Evolutionary conservation across 768 basidiomycete genomes (phyloP).

Genomic region (Tricholoma sp.): DNA sequence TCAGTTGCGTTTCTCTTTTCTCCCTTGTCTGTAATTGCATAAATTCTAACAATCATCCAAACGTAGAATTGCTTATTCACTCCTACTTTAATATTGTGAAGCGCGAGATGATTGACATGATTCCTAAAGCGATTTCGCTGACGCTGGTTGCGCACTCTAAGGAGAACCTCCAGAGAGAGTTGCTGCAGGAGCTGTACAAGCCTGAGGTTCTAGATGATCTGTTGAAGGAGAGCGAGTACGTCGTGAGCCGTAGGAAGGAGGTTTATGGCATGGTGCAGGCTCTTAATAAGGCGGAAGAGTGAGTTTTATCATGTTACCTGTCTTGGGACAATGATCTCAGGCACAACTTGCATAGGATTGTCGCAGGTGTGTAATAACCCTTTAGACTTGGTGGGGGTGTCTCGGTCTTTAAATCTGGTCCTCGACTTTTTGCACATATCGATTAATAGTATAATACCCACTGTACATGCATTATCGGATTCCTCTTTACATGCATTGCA

Average conservation of each 20-base stretch:
- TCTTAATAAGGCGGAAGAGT: conserved; percentile 96
- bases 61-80: conserved; percentile 83
- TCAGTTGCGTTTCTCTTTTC: conserved; percentile 62
- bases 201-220: conserved; percentile 93
- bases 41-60: background rate
- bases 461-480: conserved; percentile 20
- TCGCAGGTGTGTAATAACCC: conserved; percentile 48
- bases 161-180: conserved; percentile 90
- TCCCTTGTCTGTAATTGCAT: background rate
- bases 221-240: conserved; percentile 90
- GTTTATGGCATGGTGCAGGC: conserved; percentile 90
- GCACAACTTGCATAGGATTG: conserved; percentile 39
- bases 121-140: conserved; percentile 90
- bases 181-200: conserved; percentile 95
- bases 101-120: conserved; percentile 99
- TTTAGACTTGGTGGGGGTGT: background rate
- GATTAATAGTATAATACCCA: conserved; percentile 26
- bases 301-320: conserved; percentile 27
- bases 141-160: conserved; percentile 92
- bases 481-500: background rate
- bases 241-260: conserved; percentile 89
- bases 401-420: conserved; percentile 8
- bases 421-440: conserved; percentile 20
- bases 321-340: background rate
- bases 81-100: conserved; percentile 99